Evolutionary conservation across 2,329 filamentous ascomycete genomes (phyloP), one percentile per base, ranked within the genome.

Genomic region (Xylariaceae sp.): DNA sequence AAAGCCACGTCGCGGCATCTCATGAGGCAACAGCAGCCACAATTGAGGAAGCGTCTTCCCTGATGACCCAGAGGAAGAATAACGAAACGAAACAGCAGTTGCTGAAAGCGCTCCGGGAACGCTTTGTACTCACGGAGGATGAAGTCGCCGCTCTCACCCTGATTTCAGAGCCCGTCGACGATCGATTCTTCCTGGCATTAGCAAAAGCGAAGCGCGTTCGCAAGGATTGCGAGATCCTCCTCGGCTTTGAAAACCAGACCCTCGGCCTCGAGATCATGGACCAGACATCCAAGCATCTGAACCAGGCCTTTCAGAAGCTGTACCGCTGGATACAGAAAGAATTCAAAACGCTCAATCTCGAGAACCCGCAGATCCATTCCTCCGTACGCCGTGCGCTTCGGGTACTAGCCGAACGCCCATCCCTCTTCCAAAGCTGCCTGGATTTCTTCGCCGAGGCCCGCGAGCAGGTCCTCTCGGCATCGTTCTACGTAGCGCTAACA

Each of bases 281-380:
- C 58, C 84, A 92, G 68, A 92, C 86, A 51, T 92, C 91, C 0
- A 90, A 89, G 55, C 84, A 89, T 57, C 79, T 99, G 47, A 94
- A 96, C 65, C 80, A 86, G 15, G 92, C 89, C 5, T 99, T 94
- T 63, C 92, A 99, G 68, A 99, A 96, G 68, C 80, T 99, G 2
- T 96, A 95, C 71, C 85, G 89, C 63, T 99, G 92, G 92, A 85
- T 95, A 18, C 92, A 96, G 68, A 85, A 88, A 55, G 91, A 96
- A 64, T 95, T 99, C 73, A 95, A 92, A 69, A 86, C 86, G 0
- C 74, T 97, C 47, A 95, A 97, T 68, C 80, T 97, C 8, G 94
- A 99, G 66, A 96, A 95, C 61, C 92, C 92, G 0, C 92, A 95
- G 64, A 92, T 97, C 68, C 92, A 88, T 67, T 81, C 86, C 18